Evolutionary conservation across 176 grass and related monocot species (phyloP).

Genomic region (Lolium perenne): DNA sequence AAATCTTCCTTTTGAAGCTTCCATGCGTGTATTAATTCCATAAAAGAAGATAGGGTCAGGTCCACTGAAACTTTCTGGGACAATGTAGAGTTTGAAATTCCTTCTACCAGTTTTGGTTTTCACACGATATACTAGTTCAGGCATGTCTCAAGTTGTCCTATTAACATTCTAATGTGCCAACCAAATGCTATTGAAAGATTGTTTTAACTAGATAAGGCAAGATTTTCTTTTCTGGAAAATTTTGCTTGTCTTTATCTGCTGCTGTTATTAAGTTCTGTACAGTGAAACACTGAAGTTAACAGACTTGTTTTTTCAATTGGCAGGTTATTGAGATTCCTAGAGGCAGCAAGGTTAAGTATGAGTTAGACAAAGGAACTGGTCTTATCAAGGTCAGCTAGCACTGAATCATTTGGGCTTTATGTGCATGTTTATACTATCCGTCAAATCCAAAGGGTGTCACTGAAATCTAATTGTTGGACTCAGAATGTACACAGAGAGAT

Average conservation of each 20-base stretch:
- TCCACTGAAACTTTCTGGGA: neutral
- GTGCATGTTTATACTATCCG: neutral
- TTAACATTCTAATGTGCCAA: neutral
- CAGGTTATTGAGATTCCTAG: slow-evolving; percentile 96
- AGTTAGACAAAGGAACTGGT: slow-evolving; percentile 81
- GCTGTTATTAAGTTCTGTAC: slow-evolving; percentile 28
- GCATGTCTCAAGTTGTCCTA: slow-evolving; percentile 15
- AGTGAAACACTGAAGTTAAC: slow-evolving; percentile 15
- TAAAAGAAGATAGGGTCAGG: neutral
- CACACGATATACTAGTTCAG: neutral
- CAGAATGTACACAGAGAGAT: neutral
- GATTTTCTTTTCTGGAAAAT: neutral
- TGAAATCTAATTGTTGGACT: slow-evolving; percentile 10
- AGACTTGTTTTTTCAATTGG: slow-evolving; percentile 18
- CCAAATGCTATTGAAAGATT: slow-evolving; percentile 2
- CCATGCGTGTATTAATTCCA: slow-evolving; percentile 21
- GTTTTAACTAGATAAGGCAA: neutral
- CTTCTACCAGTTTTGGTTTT: slow-evolving; percentile 1
- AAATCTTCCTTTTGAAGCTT: neutral
- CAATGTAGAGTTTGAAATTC: slow-evolving; percentile 19
- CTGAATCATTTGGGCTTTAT: slow-evolving; percentile 1
- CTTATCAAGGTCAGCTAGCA: slow-evolving; percentile 82
- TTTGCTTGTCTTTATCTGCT: slow-evolving; percentile 12
- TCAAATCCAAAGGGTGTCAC: neutral
- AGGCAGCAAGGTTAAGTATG: slow-evolving; percentile 97